Percentiles rank a stretch among this genome's conserved stretches.
phyloP scores from a whole-genome alignment of 768 basidiomycete species.

The Phylloporus arenicola region DNA sequence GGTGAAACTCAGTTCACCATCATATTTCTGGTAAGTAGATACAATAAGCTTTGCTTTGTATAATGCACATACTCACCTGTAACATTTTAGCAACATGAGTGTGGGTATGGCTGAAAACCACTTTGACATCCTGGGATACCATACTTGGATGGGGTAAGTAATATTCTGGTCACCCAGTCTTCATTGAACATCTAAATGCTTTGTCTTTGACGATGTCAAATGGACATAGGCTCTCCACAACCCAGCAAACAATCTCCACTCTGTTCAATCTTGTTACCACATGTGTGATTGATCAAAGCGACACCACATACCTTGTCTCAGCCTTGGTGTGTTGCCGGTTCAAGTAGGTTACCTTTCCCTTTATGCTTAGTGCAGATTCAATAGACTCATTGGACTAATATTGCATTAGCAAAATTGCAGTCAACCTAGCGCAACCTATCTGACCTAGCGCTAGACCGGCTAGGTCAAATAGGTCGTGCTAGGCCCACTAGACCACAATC shows the following conservation, averaged over 20 bases:
- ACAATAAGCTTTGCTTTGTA: not conserved
- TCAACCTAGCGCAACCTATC: too few species aligned
- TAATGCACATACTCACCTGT: too few species aligned
- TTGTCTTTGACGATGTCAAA: not conserved
- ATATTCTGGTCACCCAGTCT: too few species aligned
- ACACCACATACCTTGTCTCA: not conserved
- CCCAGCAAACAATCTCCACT: not conserved
- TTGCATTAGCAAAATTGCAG: too few species aligned
- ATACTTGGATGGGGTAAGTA: conserved; percentile 21
- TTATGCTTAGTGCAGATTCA: not conserved
- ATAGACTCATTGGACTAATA: not conserved
- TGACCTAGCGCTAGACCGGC: too few species aligned
- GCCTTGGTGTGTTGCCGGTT: not conserved
- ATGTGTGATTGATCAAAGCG: not conserved
- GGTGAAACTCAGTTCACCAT: too few species aligned
- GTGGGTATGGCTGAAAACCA: conserved; percentile 20
- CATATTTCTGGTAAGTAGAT: not conserved
- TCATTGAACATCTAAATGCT: not conserved
- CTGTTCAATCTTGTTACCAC: not conserved
- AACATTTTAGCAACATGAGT: conserved; percentile 24
- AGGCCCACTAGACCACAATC: too few species aligned
- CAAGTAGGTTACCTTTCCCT: not conserved
- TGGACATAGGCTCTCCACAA: not conserved
- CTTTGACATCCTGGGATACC: conserved; percentile 28
- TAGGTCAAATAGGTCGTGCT: too few species aligned